These are phyloP conservation scores for Hypoxylon rubiginosum DNA, from an alignment of 2,329 filamentous ascomycete species.

Conservation along the genomic window DNA sequence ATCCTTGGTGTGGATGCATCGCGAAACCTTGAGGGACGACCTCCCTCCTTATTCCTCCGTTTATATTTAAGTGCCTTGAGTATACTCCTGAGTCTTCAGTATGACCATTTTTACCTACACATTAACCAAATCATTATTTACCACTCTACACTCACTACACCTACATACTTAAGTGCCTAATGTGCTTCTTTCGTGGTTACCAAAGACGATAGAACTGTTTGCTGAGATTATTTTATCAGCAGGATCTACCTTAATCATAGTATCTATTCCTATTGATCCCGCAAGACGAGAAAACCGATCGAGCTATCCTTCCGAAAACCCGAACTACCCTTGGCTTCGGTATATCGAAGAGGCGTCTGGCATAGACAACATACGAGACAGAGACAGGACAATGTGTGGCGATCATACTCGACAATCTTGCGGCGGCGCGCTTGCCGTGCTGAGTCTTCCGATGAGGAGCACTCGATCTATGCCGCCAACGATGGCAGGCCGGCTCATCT, in stretches of 20 bases:
- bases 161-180: neutral
- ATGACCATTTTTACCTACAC: neutral
- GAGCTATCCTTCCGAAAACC: neutral
- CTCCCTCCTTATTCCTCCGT: neutral
- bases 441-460: constrained; percentile 51
- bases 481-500: constrained; percentile 53
- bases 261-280: neutral
- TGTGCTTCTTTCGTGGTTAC: neutral
- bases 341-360: neutral
- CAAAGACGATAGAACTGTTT: neutral
- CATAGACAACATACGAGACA: neutral
- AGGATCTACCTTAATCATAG: neutral
- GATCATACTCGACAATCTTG: constrained; percentile 57
- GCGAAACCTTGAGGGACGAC: constrained; percentile 34
- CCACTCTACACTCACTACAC: neutral
- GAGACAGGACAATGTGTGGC: constrained; percentile 58
- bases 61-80: neutral
- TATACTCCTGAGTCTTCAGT: constrained; percentile 21
- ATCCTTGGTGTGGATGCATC: neutral
- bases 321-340: neutral
- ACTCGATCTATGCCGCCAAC: constrained; percentile 20
- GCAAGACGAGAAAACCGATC: neutral
- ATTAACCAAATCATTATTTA: neutral
- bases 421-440: constrained; percentile 62
- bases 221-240: neutral